These are phyloP conservation scores for Poterioochromonas sp. DNA, from an alignment of 352 stramenopile genomes.

Conservation along the genomic window DNA sequence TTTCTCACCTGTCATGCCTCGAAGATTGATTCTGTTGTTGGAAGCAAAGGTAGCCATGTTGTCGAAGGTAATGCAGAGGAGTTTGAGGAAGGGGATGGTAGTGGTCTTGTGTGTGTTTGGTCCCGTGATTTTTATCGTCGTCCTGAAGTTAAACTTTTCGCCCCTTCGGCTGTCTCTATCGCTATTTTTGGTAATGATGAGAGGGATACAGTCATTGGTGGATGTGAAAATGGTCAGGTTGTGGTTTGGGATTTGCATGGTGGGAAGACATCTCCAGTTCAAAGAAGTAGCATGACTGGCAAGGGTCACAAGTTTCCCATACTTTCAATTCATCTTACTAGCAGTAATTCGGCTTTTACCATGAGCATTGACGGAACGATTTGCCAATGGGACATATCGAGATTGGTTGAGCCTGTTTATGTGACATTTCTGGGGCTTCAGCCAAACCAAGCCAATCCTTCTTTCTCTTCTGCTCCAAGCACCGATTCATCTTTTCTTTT, in stretches of 20 bases:
- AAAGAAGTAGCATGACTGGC: conserved; percentile 7
- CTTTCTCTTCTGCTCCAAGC: too few species aligned
- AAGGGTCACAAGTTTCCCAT: conserved; percentile 27
- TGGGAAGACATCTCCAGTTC: background rate
- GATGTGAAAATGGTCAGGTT: conserved; percentile 20
- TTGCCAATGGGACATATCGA: conserved; percentile 3
- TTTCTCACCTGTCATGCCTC: too few species aligned
- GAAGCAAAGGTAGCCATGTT: too few species aligned
- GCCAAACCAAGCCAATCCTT: too few species aligned
- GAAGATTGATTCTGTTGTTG: too few species aligned
- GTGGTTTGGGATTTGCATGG: background rate
- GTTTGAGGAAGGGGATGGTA: background rate
- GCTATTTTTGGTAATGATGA: background rate
- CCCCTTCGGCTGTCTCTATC: background rate
- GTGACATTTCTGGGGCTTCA: background rate
- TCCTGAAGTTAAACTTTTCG: conserved; percentile 1
- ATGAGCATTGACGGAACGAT: background rate
- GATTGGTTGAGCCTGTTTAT: background rate
- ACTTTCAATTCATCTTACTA: background rate
- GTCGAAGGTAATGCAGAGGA: too few species aligned
- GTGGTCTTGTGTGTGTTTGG: conserved; percentile 16
- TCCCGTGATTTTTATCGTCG: background rate
- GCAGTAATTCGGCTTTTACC: background rate
- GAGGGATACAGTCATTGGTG: background rate
- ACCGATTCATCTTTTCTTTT: too few species aligned